phyloP scores from a whole-genome alignment of 2,329 filamentous ascomycete genomes.

The Botryotinia calthae region DNA sequence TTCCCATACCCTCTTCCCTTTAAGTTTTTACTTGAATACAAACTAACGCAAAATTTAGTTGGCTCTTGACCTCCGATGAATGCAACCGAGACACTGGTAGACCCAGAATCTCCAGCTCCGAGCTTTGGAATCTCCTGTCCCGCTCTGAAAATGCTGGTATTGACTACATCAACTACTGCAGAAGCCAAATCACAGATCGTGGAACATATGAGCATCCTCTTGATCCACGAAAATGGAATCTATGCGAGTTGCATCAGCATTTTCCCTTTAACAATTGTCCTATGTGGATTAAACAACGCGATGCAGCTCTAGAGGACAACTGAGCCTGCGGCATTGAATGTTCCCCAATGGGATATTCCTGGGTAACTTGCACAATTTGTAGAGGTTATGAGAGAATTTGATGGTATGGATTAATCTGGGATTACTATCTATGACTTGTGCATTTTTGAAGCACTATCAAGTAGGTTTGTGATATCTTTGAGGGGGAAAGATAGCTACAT shows the following conservation, averaged over 20 bases:
- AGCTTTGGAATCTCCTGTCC: neutral
- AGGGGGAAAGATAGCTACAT: neutral
- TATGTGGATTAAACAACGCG: neutral
- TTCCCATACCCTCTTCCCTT: neutral
- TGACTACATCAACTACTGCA: neutral
- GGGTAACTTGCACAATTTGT: neutral
- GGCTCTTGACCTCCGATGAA: neutral
- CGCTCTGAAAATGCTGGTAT: neutral
- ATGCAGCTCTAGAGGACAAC: neutral
- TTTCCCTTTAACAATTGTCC: neutral
- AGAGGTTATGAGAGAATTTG: neutral
- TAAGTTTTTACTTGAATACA: too few species aligned
- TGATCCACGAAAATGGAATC: neutral
- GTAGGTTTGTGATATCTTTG: neutral
- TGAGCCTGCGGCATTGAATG: rapidly evolving
- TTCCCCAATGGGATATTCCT: neutral
- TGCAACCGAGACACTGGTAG: neutral
- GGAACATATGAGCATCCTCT: neutral
- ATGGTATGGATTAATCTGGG: neutral
- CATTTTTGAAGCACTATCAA: rapidly evolving
- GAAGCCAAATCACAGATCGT: neutral
- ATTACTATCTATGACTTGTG: neutral
- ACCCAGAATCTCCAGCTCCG: neutral
- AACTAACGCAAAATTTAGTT: neutral
- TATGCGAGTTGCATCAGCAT: neutral